Conservation (phyloP, 2,329 filamentous ascomycete species). For the Ceratocystiopsis brevicomis region DNA sequence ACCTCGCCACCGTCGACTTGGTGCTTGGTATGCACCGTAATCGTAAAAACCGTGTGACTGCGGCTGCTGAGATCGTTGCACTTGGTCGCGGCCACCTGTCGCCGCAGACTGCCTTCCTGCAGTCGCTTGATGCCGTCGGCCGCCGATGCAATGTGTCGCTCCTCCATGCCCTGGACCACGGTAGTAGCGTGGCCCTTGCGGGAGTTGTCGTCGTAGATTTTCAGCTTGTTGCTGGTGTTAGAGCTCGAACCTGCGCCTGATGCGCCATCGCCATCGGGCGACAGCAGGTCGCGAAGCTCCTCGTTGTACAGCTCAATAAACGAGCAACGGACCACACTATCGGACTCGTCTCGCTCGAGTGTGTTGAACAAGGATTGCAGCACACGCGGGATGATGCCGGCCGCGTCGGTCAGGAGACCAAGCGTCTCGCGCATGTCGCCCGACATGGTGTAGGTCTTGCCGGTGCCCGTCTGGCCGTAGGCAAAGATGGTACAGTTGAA, state of each 20-base stretch:
- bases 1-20: slow-evolving; percentile 71
- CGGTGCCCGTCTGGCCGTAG: slow-evolving; percentile 93
- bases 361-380: slow-evolving; percentile 74
- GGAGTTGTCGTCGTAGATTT: slow-evolving; percentile 83
- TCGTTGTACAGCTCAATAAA: slow-evolving; percentile 99
- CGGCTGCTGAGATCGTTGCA: slow-evolving; percentile 96
- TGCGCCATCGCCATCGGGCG: slow-evolving; percentile 46
- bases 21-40: slow-evolving; percentile 78
- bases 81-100: slow-evolving; percentile 98
- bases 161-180: slow-evolving; percentile 93
- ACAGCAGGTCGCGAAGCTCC: slow-evolving; percentile 76
- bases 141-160: slow-evolving; percentile 76
- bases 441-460: slow-evolving; percentile 99
- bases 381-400: slow-evolving; percentile 87
- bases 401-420: slow-evolving; percentile 72
- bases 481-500: slow-evolving; percentile 99
- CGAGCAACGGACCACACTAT: slow-evolving; percentile 88
- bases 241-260: no score
- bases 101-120: slow-evolving; percentile 74
- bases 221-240: slow-evolving; percentile 42
- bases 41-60: slow-evolving; percentile 93
- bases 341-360: slow-evolving; percentile 57
- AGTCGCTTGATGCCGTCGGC: slow-evolving; percentile 74
- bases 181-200: slow-evolving; percentile 73
- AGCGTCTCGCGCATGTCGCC: slow-evolving; percentile 83